A percentile compares a stretch with the other conserved stretches of the same genome.
Evolutionary conservation across 345 rosid species (phyloP).

Genomic region (Gossypium raimondii): DNA sequence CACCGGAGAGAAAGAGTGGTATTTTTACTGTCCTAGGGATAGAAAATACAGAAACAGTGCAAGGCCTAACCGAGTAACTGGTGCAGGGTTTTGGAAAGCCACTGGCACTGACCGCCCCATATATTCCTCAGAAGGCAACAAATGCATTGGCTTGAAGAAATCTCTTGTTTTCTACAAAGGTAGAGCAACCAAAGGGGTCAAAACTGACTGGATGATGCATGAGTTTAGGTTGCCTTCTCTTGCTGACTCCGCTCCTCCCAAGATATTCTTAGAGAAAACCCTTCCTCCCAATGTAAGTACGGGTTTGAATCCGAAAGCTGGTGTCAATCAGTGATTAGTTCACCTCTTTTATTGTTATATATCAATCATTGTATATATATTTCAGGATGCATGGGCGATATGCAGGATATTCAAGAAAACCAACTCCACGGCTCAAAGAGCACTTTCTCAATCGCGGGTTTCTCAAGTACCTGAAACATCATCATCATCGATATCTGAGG

Average conservation of each 20-base stretch:
- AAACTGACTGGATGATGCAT: constrained; percentile 99
- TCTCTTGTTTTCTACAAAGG: constrained; percentile 89
- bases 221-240: constrained; percentile 87
- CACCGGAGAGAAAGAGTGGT: constrained; percentile 87
- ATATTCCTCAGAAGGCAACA: constrained; percentile 65
- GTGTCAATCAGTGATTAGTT: no score
- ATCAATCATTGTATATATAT: constrained; percentile 11
- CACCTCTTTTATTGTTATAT: no score
- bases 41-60: constrained; percentile 86
- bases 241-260: constrained; percentile 35
- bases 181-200: constrained; percentile 82
- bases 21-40: constrained; percentile 84
- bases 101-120: constrained; percentile 92
- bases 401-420: constrained; percentile 92
- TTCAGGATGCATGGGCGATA: constrained; percentile 90
- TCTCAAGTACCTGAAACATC: constrained; percentile 42
- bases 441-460: constrained; percentile 70
- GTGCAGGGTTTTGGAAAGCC: constrained; percentile 92
- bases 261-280: constrained; percentile 44
- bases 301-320: no score
- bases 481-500: constrained; percentile 25
- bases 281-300: constrained; percentile 52
- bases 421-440: constrained; percentile 63
- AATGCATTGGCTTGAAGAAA: constrained; percentile 88
- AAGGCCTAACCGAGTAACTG: constrained; percentile 82